Conservation (phyloP, 1,284 basidiomycete genomes). For the Ustilago vetiveriae region DNA sequence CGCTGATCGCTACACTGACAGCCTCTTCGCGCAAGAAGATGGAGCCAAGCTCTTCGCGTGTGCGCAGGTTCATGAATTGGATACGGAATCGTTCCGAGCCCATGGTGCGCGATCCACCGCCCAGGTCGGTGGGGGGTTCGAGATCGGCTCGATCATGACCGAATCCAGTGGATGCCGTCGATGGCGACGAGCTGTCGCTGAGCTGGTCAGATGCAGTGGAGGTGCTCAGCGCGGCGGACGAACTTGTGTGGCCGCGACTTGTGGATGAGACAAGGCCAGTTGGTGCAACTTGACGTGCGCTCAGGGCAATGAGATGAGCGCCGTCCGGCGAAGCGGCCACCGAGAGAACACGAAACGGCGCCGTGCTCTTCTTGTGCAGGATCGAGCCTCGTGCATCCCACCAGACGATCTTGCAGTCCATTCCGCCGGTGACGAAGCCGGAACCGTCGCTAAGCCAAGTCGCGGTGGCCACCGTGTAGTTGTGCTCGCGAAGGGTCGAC, state of each 20-base stretch:
- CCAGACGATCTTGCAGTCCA: constrained; percentile 86
- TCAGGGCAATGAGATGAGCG: constrained; percentile 81
- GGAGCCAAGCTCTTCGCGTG: constrained; percentile 69
- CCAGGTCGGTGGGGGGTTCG: constrained; percentile 32
- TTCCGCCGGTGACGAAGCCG: constrained; percentile 87
- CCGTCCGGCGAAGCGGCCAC: constrained; percentile 87
- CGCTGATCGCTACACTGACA: constrained; percentile 75
- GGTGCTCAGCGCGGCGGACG: constrained; percentile 20
- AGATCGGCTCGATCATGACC: constrained; percentile 16
- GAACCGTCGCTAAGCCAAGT: constrained; percentile 87
- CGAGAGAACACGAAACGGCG: constrained; percentile 86
- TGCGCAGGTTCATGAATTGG: constrained; percentile 78
- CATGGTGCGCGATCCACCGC: constrained; percentile 67
- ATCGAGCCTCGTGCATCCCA: constrained; percentile 77
- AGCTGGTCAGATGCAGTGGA: constrained; percentile 36
- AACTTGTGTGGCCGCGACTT: constrained; percentile 17
- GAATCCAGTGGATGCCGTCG: constrained; percentile 19
- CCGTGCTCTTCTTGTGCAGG: constrained; percentile 76
- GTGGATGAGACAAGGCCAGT: constrained; percentile 8
- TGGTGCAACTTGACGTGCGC: constrained; percentile 30
- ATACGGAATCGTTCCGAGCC: constrained; percentile 71
- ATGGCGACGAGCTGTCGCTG: constrained; percentile 28
- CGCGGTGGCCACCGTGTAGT: constrained; percentile 84
- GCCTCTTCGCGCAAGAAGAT: constrained; percentile 76
- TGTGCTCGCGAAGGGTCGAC: constrained; percentile 74